Base-by-base conservation (phyloP, 768 basidiomycete genomes). In the Hemileccinum impolitum region DNA sequence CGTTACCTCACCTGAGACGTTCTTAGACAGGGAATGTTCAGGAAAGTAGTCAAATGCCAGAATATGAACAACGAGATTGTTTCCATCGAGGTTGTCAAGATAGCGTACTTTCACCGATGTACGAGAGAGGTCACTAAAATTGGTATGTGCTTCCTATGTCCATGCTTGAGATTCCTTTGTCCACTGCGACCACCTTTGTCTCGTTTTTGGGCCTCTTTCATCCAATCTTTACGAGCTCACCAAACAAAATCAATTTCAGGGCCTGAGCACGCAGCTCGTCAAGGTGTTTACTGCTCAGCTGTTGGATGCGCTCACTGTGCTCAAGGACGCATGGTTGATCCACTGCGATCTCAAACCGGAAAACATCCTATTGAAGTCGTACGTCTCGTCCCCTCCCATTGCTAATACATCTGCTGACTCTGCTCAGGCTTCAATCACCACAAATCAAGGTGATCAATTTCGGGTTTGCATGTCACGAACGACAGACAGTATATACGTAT, bases 91-190 rank as follows among this genome's bases (percentile, higher is more conserved):
- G 96, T 99, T 8, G 93, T 99, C 57, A 99, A 99, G 76, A 99
- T 95, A 5, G 96, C 96, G 1, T 99, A 99, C 74, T 94, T 96
- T 70, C 97, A 98, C 65, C 96, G 98, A 72, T 91, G 89, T 69
- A 97, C 96, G 90, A 99, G 98, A 95, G 96, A 99, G 70, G 95
- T 98, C 23, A 96, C 94, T 1, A 98, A 92, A 98, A 67, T 73
- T 98, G 72, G 94, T 94, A 47, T 52, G 90, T 78, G 7, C 17
- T 37, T 47, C n/a, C n/a, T 48, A 23, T 39, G 6, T 12, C 31
- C 25, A n/a, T 99, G 59, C 85, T n/a, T n/a, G 85, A 14, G 96
- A 98, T 69, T 91, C 90, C 0, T 99, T 99, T 73, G 96, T 95
- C 50, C 96, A 99, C 72, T 84, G 89, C 61, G 91, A 80, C 56